Conservation (phyloP, 305 asterid genomes). For the Solanum chacoense region DNA sequence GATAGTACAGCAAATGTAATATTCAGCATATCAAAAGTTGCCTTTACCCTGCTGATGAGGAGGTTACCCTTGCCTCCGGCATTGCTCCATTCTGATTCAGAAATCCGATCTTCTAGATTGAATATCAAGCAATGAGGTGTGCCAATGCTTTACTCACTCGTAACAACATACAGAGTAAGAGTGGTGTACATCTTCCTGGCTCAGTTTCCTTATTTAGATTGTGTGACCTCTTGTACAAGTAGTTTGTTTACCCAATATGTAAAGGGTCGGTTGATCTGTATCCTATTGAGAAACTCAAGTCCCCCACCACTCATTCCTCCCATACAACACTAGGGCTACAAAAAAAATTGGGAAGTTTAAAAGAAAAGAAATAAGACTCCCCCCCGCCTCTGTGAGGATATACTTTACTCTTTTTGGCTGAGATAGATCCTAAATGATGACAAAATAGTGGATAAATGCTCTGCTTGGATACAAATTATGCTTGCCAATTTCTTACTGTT, state of each 20-base stretch:
- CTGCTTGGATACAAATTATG: not conserved
- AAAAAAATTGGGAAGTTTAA: not conserved
- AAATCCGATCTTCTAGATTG: not conserved
- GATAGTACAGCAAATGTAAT: constrained; percentile 31
- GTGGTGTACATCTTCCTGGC: not conserved
- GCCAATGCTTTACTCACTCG: not conserved
- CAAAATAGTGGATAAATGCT: not conserved
- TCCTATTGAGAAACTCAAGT: not conserved
- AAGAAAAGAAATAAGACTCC: not conserved
- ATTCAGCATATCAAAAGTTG: constrained; percentile 15
- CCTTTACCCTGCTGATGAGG: constrained; percentile 17
- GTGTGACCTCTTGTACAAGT: not conserved
- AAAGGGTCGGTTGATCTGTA: not conserved
- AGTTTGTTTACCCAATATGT: not conserved
- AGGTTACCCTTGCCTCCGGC: constrained; percentile 28
- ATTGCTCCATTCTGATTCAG: constrained; percentile 8
- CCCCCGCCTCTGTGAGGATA: not conserved
- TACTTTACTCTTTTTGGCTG: not conserved
- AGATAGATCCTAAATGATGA: not conserved
- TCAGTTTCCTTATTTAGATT: not conserved
- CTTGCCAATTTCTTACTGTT: not conserved
- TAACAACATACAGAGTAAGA: not conserved
- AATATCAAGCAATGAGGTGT: constrained; percentile 2
- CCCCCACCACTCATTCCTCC: not conserved
- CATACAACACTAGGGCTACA: not conserved